Evolutionary conservation across 805 yeast species (phyloP).

Genomic region (Lachancea mirantina): DNA sequence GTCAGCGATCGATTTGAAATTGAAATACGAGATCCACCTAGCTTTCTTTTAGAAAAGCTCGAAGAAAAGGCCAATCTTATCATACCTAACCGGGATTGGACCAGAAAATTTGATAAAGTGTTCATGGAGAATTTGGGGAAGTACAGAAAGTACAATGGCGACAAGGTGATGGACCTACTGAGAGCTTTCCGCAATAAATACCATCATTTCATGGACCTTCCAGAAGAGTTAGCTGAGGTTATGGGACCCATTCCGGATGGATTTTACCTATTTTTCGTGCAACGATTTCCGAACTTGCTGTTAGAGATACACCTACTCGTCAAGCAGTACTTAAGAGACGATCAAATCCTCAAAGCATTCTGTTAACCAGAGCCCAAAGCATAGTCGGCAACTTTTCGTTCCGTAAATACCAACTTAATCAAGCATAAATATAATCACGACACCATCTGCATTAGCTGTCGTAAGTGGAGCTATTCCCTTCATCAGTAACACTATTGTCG

Average conservation of each 20-base stretch:
- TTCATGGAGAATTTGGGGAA: slow-evolving; percentile 82
- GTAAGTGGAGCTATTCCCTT: neutral
- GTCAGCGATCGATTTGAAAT: slow-evolving; percentile 89
- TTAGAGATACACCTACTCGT: slow-evolving; percentile 67
- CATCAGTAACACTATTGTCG: neutral
- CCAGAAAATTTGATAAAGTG: slow-evolving; percentile 54
- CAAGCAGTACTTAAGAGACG: slow-evolving; percentile 49
- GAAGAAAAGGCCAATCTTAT: slow-evolving; percentile 47
- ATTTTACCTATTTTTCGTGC: slow-evolving; percentile 68
- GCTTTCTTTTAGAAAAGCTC: slow-evolving; percentile 46
- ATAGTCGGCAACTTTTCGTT: too few relatives aligned
- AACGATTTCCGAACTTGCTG: slow-evolving; percentile 69
- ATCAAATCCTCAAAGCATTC: slow-evolving; percentile 53
- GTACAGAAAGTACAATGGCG: slow-evolving; percentile 79
- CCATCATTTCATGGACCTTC: slow-evolving; percentile 90
- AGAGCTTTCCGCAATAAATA: slow-evolving; percentile 89
- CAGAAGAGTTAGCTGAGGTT: slow-evolving; percentile 49
- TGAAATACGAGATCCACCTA: slow-evolving; percentile 74
- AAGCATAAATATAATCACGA: neutral
- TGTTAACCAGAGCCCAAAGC: too few relatives aligned
- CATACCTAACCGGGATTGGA: slow-evolving; percentile 70
- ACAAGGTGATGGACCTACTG: slow-evolving; percentile 73
- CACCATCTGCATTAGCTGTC: neutral
- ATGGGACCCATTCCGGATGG: slow-evolving; percentile 84
- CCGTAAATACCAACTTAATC: neutral